phyloP scores from a whole-genome alignment of 2,329 filamentous ascomycete genomes.

The Talaromyces sp. region DNA sequence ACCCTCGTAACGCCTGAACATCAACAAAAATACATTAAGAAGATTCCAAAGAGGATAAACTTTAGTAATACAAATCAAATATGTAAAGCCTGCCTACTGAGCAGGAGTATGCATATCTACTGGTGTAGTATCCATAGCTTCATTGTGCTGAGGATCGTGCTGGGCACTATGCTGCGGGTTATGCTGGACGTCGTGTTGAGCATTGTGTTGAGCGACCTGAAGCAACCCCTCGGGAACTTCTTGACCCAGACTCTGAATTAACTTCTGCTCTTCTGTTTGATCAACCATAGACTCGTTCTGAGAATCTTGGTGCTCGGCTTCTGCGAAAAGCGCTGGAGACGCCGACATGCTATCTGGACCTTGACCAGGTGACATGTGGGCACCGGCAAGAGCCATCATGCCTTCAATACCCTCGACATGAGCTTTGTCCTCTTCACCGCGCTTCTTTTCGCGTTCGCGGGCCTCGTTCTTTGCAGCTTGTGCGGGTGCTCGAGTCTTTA shows the following conservation, averaged over 20 bases:
- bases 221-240: slow-evolving; percentile 40
- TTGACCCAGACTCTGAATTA: slow-evolving; percentile 45
- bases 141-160: slow-evolving; percentile 11
- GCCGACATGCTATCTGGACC: slow-evolving; percentile 39
- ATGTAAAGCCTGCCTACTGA: not conserved
- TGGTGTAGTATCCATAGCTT: slow-evolving; percentile 29
- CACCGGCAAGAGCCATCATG: slow-evolving; percentile 47
- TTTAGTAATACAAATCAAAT: not conserved
- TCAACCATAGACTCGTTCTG: slow-evolving; percentile 30
- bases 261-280: slow-evolving; percentile 41
- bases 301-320: slow-evolving; percentile 25
- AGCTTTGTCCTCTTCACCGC: slow-evolving; percentile 47
- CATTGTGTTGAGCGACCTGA: slow-evolving; percentile 28
- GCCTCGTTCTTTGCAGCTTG: slow-evolving; percentile 51
- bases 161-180: not conserved
- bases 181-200: not conserved
- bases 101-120: slow-evolving; percentile 33
- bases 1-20: not conserved
- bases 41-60: not conserved
- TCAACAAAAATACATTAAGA: not conserved
- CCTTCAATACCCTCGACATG: slow-evolving; percentile 48
- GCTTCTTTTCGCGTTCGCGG: slow-evolving; percentile 46
- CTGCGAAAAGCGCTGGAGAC: slow-evolving; percentile 35
- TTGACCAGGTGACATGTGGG: slow-evolving; percentile 24
- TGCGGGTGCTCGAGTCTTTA: slow-evolving; percentile 78